Percentiles rank a stretch among this genome's conserved stretches.
These are phyloP conservation scores for Fragaria nilgerrensis DNA, from an alignment of 306 rosid genomes.

Conservation along the genomic window DNA sequence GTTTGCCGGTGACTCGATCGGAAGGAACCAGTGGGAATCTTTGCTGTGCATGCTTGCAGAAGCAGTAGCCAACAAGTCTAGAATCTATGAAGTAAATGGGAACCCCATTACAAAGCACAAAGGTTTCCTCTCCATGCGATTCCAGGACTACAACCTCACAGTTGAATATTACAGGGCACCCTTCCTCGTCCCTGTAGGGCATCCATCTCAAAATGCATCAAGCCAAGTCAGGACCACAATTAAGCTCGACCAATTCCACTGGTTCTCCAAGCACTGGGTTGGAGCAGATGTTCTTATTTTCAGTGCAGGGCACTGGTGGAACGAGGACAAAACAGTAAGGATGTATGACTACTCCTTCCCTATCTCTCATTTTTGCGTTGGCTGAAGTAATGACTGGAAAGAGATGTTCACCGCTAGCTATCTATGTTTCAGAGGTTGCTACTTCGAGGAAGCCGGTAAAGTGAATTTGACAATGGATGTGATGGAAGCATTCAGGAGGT, in stretches of 20 bases:
- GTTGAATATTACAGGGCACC: constrained; percentile 85
- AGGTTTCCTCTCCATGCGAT: constrained; percentile 60
- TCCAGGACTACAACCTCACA: constrained; percentile 66
- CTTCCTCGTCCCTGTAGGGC: constrained; percentile 53
- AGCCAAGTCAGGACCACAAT: constrained; percentile 29
- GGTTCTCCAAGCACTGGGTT: constrained; percentile 60
- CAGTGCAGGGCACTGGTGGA: constrained; percentile 93
- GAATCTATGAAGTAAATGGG: constrained; percentile 72
- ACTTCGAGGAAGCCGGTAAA: constrained; percentile 67
- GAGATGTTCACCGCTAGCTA: not conserved
- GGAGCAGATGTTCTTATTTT: constrained; percentile 69
- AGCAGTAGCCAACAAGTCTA: constrained; percentile 57
- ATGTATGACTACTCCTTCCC: constrained; percentile 26
- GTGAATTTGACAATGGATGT: constrained; percentile 58
- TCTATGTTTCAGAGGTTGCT: constrained; percentile 52
- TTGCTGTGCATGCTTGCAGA: constrained; percentile 71
- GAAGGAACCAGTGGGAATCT: constrained; percentile 96
- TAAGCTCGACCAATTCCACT: constrained; percentile 60
- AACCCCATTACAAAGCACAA: constrained; percentile 79
- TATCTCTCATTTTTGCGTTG: not conserved
- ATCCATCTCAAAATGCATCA: constrained; percentile 54
- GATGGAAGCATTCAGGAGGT: constrained; percentile 65
- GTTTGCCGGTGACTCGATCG: constrained; percentile 85
- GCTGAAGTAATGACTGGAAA: not conserved
- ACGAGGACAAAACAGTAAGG: constrained; percentile 54